Conservation (phyloP, 306 rosid species). For the Macrotyloma uniflorum region DNA sequence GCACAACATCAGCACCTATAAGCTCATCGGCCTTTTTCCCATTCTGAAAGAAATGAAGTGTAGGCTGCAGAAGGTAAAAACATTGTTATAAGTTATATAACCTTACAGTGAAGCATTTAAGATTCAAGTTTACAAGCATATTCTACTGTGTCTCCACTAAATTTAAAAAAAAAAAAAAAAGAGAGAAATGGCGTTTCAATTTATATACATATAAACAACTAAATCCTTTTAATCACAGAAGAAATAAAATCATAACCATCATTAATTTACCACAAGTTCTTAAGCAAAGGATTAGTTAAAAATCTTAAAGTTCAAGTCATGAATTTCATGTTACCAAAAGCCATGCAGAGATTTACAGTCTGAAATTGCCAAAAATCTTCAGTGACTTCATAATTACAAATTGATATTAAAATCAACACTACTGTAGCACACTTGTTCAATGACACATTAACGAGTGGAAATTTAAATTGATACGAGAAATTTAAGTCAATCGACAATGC, state of each 20-base stretch:
- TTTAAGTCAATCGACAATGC: not conserved
- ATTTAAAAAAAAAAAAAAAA: not conserved
- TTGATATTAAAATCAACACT: slow-evolving; percentile 3
- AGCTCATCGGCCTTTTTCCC: slow-evolving; percentile 77
- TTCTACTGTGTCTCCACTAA: not conserved
- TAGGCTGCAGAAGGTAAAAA: slow-evolving; percentile 68
- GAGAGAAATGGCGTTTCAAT: slow-evolving; percentile 1
- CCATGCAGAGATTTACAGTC: not conserved
- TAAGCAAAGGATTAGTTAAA: no score
- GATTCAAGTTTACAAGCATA: slow-evolving; percentile 21
- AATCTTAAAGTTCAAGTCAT: no score
- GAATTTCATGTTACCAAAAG: not conserved
- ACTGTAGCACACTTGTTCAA: not conserved
- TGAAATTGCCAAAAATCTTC: slow-evolving; percentile 22
- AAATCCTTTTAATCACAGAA: no score
- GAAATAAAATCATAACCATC: no score
- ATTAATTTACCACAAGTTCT: no score
- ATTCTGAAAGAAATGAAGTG: slow-evolving; percentile 72
- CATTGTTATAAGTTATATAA: not conserved
- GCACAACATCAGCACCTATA: slow-evolving; percentile 65
- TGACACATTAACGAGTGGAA: not conserved
- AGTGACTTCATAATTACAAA: not conserved
- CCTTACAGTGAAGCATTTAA: slow-evolving; percentile 4
- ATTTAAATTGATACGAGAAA: not conserved
- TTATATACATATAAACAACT: not conserved